phyloP scores from a whole-genome alignment of 305 asterid genomes.

The Fraxinus sp. region DNA sequence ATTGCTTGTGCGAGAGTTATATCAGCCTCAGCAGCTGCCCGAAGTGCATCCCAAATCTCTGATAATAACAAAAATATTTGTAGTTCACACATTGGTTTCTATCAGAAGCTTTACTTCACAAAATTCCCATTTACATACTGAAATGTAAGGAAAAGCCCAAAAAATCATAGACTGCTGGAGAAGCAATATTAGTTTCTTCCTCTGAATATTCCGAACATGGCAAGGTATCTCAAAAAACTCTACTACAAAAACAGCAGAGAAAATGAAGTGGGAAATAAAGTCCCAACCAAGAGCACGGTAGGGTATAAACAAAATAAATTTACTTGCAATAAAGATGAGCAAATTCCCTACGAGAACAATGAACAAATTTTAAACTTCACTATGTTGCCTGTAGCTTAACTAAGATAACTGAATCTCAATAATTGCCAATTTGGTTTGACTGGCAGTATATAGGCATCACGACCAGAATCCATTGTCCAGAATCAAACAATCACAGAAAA shows the following conservation, averaged over 20 bases:
- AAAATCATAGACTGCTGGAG: not conserved
- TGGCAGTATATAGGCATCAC: not conserved
- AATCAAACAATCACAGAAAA: not conserved
- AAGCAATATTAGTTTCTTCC: not conserved
- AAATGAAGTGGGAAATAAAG: not conserved
- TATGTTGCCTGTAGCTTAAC: not conserved
- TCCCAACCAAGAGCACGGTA: not conserved
- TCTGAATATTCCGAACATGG: not conserved
- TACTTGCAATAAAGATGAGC: not conserved
- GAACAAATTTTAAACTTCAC: not conserved
- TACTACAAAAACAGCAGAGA: not conserved
- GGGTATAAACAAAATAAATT: not conserved
- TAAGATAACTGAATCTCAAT: not conserved
- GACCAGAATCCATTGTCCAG: not conserved
- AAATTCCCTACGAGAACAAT: not conserved
- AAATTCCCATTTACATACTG: not conserved
- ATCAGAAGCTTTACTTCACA: not conserved
- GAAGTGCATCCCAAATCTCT: slow-evolving; percentile 98
- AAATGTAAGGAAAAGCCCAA: not conserved
- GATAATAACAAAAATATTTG: slow-evolving; percentile 4
- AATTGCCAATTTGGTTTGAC: not conserved
- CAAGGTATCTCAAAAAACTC: not conserved
- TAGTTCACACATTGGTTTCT: not conserved
- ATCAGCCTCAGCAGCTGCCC: slow-evolving; percentile 91
- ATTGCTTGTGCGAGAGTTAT: slow-evolving; percentile 69